Conservation (phyloP, 164 flowering plant species). For the Chimonanthus salicifolius region DNA sequence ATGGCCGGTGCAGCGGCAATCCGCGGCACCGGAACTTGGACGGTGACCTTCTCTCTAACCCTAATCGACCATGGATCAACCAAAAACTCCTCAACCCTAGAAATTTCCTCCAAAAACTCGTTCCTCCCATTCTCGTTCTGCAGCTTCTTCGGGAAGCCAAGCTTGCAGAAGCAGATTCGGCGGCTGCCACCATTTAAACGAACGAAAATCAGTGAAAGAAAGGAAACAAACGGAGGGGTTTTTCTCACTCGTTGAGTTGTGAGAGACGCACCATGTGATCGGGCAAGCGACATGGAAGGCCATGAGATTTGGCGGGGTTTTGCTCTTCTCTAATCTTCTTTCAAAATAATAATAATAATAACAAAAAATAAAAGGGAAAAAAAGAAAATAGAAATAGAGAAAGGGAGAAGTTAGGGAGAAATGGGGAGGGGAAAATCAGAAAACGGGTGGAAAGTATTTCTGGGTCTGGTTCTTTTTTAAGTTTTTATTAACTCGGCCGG, state of each 20-base stretch:
- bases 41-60: slow-evolving; percentile 37
- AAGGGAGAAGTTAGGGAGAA: not conserved
- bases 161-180: slow-evolving; percentile 67
- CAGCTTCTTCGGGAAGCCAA: slow-evolving; percentile 60
- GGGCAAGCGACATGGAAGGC: slow-evolving; percentile 99
- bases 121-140: slow-evolving; percentile 32
- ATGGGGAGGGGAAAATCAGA: not conserved
- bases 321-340: slow-evolving; percentile 1
- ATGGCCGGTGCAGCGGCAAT: slow-evolving; percentile 30
- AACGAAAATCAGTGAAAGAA: not conserved
- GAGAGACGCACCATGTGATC: slow-evolving; percentile 71
- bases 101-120: slow-evolving; percentile 45
- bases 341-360: not conserved
- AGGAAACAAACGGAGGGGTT: slow-evolving; percentile 13
- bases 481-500: not conserved
- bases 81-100: slow-evolving; percentile 48
- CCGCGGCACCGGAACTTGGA: slow-evolving; percentile 77
- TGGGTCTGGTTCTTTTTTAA: not conserved
- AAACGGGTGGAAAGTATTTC: not conserved
- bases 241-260: not conserved
- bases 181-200: slow-evolving; percentile 35
- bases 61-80: slow-evolving; percentile 51
- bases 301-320: slow-evolving; percentile 37
- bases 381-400: not conserved
- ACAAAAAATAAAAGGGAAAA: not conserved